A percentile compares a stretch with the other conserved stretches of the same genome.
These are phyloP conservation scores for Drosera capensis DNA, from an alignment of 148 eudicot species.

Conservation along the genomic window DNA sequence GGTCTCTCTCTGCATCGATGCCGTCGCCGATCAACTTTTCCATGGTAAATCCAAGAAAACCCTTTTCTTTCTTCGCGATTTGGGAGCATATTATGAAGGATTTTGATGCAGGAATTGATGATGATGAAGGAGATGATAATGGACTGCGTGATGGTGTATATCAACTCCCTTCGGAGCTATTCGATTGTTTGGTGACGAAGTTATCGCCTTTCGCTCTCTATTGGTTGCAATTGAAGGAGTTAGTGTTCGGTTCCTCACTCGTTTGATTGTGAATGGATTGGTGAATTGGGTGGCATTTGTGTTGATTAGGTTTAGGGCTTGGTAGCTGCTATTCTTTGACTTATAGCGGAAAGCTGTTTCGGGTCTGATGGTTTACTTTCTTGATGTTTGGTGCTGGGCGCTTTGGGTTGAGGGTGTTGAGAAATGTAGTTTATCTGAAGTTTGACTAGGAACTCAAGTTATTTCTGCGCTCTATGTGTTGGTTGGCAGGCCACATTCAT, in stretches of 20 bases:
- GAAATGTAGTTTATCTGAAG: neutral
- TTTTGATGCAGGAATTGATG: neutral
- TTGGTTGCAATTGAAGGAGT: constrained; percentile 39
- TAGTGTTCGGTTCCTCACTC: constrained; percentile 5
- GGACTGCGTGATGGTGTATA: constrained; percentile 24
- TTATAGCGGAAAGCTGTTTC: no score
- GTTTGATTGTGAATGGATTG: neutral
- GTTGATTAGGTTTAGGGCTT: neutral
- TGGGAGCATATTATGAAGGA: neutral
- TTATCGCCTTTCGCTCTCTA: constrained; percentile 60
- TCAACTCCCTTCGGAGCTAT: constrained; percentile 49
- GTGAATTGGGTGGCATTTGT: neutral
- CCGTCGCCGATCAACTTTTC: no score
- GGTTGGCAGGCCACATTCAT: constrained; percentile 26
- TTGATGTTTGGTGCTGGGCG: no score
- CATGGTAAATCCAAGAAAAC: no score
- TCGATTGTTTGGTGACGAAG: constrained; percentile 45
- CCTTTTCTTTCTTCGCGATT: no score
- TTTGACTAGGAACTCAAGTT: neutral
- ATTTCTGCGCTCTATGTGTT: neutral
- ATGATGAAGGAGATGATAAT: constrained; percentile 26
- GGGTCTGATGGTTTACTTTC: constrained; percentile 2
- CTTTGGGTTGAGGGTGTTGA: neutral
- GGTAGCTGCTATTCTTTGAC: neutral
- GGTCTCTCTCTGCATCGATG: no score